phyloP scores from a whole-genome alignment of 768 basidiomycete genomes.

The Chiua virens region DNA sequence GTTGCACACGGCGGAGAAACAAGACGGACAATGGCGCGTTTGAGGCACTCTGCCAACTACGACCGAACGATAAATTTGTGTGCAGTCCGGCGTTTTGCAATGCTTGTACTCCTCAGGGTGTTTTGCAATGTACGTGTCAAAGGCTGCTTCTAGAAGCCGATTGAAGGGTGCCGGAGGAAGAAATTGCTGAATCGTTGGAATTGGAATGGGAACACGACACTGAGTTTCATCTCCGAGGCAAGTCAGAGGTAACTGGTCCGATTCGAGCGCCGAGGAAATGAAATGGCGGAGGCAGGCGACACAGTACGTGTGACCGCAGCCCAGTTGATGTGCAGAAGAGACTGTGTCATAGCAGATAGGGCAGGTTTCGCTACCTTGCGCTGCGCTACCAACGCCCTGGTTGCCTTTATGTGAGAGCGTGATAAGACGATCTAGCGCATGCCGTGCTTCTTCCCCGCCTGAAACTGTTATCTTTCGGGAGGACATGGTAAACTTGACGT shows the following conservation, averaged over 20 bases:
- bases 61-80: conserved; percentile 63
- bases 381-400: background rate
- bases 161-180: conserved; percentile 55
- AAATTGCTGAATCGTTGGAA: conserved; percentile 49
- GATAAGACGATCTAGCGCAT: conserved; percentile 45
- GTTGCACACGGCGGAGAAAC: conserved; percentile 63
- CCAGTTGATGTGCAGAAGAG: conserved; percentile 46
- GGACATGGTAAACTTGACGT: conserved; percentile 44
- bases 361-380: conserved; percentile 32
- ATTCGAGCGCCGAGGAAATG: conserved; percentile 54
- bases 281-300: conserved; percentile 57
- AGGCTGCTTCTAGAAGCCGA: conserved; percentile 54
- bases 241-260: conserved; percentile 59
- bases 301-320: conserved; percentile 71
- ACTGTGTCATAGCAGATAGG: conserved; percentile 53
- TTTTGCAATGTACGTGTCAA: conserved; percentile 54
- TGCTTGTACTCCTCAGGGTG: conserved; percentile 62
- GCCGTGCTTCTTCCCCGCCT: conserved; percentile 57
- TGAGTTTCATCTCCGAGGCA: conserved; percentile 67
- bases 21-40: conserved; percentile 63
- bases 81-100: conserved; percentile 80
- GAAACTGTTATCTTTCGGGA: conserved; percentile 47
- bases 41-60: conserved; percentile 36
- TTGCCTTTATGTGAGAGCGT: conserved; percentile 37
- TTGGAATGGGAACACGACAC: conserved; percentile 55